Conservation (phyloP, 495 filamentous ascomycete genomes). For the Copromyces sp. region DNA sequence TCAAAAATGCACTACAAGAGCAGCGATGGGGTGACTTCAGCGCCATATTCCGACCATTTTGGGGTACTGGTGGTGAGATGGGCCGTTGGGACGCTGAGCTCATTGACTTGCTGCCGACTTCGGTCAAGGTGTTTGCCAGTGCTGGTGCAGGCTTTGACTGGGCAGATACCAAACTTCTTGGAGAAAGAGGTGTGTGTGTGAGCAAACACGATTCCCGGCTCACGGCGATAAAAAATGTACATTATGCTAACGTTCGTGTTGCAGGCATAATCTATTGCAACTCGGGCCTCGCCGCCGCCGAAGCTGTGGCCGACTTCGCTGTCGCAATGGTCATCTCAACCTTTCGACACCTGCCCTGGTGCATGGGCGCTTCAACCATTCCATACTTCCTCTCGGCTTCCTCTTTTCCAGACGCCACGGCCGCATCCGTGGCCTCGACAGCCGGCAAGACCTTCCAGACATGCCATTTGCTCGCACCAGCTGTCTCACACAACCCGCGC, state of each 20-base stretch:
- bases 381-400: constrained; percentile 9
- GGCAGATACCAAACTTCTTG: constrained; percentile 60
- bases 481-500: constrained; percentile 48
- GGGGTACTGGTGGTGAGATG: constrained; percentile 74
- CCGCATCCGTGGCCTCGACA: not conserved
- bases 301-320: constrained; percentile 57
- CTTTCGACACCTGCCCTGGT: constrained; percentile 55
- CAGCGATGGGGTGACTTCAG: constrained; percentile 59
- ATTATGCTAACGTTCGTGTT: not conserved
- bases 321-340: constrained; percentile 54
- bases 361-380: constrained; percentile 42
- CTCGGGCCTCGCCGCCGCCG: constrained; percentile 54
- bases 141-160: constrained; percentile 72
- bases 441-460: constrained; percentile 31
- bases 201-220: not conserved
- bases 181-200: constrained; percentile 46
- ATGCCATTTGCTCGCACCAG: constrained; percentile 48
- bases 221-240: not conserved
- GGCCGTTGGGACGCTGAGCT: constrained; percentile 65
- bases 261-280: constrained; percentile 64
- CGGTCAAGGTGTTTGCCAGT: constrained; percentile 58
- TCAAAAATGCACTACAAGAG: constrained; percentile 53
- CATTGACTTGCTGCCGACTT: constrained; percentile 51
- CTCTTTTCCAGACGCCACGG: not conserved
- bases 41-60: constrained; percentile 67